Evolutionary conservation across 495 filamentous ascomycete species (phyloP).

Genomic region (Trichocladium antarcticum): DNA sequence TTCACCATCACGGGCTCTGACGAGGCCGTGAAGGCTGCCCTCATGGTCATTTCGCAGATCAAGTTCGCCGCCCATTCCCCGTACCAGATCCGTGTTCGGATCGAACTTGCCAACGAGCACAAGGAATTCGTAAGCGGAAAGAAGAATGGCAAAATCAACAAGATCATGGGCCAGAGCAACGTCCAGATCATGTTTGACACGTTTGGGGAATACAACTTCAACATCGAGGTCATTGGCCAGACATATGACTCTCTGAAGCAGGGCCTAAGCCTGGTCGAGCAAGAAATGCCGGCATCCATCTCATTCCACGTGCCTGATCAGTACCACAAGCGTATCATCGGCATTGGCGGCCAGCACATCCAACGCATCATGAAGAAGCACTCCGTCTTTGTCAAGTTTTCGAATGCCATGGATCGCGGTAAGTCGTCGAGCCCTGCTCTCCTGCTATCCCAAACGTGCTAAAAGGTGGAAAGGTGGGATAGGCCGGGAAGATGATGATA

Average conservation of each 20-base stretch:
- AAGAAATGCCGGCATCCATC: slow-evolving; percentile 98
- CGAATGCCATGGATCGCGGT: slow-evolving; percentile 94
- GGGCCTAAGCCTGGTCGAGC: slow-evolving; percentile 84
- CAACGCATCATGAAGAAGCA: slow-evolving; percentile 99
- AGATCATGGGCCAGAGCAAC: slow-evolving; percentile 98
- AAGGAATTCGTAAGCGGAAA: slow-evolving; percentile 99
- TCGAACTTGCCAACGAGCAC: slow-evolving; percentile 97
- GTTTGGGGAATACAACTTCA: slow-evolving; percentile 99
- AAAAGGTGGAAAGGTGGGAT: slow-evolving; percentile 50
- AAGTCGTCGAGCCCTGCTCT: slow-evolving; percentile 1
- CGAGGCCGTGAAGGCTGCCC: slow-evolving; percentile 84
- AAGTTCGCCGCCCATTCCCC: slow-evolving; percentile 77
- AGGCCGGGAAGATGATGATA: slow-evolving; percentile 90
- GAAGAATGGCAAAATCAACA: slow-evolving; percentile 99
- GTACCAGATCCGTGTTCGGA: slow-evolving; percentile 92
- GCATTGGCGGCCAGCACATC: slow-evolving; percentile 95
- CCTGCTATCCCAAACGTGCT: slow-evolving; percentile 6
- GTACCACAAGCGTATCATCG: slow-evolving; percentile 99
- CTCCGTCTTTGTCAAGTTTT: slow-evolving; percentile 99
- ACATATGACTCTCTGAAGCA: slow-evolving; percentile 87
- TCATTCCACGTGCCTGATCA: slow-evolving; percentile 99
- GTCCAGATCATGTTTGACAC: slow-evolving; percentile 98
- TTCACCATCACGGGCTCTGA: slow-evolving; percentile 94
- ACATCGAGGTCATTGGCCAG: slow-evolving; percentile 89
- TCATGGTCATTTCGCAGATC: slow-evolving; percentile 85